These are phyloP conservation scores for Chaetothyriales sp. DNA, from an alignment of 2,329 filamentous ascomycete species.

Conservation along the genomic window DNA sequence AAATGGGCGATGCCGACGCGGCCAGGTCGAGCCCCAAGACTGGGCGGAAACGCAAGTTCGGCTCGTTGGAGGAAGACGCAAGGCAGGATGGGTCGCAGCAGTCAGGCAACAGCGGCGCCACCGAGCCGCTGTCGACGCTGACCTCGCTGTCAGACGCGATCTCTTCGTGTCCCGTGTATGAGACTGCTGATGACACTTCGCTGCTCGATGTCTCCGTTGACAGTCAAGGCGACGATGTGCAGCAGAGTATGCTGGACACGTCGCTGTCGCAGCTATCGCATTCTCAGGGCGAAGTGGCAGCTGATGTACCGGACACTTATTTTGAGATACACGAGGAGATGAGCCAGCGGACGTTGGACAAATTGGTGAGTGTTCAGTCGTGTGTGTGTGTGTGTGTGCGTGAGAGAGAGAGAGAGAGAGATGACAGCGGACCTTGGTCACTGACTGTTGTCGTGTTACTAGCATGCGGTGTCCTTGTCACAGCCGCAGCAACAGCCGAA, in stretches of 20 bases:
- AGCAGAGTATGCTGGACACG: neutral
- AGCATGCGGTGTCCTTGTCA: constrained; percentile 12
- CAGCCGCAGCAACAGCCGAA: neutral
- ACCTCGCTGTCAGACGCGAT: constrained; percentile 3
- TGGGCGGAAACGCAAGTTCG: constrained; percentile 16
- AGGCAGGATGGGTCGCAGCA: constrained; percentile 4
- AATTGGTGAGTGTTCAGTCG: constrained; percentile 7
- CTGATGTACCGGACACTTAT: constrained; percentile 11
- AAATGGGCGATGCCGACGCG: constrained; percentile 3
- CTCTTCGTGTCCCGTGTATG: too few species aligned
- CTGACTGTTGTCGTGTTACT: neutral
- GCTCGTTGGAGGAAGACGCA: constrained; percentile 7
- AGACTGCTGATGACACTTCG: too few species aligned
- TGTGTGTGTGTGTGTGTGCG: too few species aligned
- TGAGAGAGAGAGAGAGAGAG: too few species aligned
- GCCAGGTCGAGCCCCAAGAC: constrained; percentile 7
- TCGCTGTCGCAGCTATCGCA: constrained; percentile 6
- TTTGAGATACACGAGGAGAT: constrained; percentile 19
- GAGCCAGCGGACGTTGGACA: constrained; percentile 17
- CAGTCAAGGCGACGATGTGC: constrained; percentile 8
- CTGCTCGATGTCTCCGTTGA: neutral
- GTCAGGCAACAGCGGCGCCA: neutral
- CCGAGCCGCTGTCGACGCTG: constrained; percentile 7
- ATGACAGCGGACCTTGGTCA: neutral
- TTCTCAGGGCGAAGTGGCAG: constrained; percentile 11